phyloP scores from a whole-genome alignment of 2,329 filamentous ascomycete genomes.

The Proliferodiscus dingleyae region DNA sequence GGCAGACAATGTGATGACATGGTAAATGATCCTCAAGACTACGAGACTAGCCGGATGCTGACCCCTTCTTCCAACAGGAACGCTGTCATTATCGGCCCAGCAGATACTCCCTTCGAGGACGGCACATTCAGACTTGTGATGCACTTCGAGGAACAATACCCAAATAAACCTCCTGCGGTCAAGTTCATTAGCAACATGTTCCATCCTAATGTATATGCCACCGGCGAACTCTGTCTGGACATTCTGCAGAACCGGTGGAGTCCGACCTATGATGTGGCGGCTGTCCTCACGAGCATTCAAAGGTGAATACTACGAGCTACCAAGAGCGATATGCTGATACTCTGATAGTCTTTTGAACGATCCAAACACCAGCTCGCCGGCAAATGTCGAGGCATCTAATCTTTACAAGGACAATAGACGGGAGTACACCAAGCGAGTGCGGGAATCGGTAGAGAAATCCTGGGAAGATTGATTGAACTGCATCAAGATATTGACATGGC shows the following conservation, averaged over 20 bases:
- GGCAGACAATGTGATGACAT: slow-evolving; percentile 95
- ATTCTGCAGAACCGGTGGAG: slow-evolving; percentile 98
- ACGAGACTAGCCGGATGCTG: background rate
- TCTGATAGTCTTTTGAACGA: slow-evolving; percentile 79
- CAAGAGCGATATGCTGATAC: background rate
- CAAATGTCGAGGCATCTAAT: slow-evolving; percentile 96
- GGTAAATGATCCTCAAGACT: slow-evolving; percentile 47
- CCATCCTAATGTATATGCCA: slow-evolving; percentile 97
- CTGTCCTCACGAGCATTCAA: slow-evolving; percentile 94
- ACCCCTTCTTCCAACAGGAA: slow-evolving; percentile 60
- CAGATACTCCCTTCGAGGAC: slow-evolving; percentile 96
- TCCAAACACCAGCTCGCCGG: slow-evolving; percentile 95
- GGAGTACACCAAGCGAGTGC: slow-evolving; percentile 91
- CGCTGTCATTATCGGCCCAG: slow-evolving; percentile 94
- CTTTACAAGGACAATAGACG: slow-evolving; percentile 97
- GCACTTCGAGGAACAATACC: slow-evolving; percentile 99
- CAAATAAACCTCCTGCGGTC: slow-evolving; percentile 94
- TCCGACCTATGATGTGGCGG: slow-evolving; percentile 96
- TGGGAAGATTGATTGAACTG: slow-evolving; percentile 72
- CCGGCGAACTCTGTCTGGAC: slow-evolving; percentile 91
- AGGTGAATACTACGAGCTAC: slow-evolving; percentile 53
- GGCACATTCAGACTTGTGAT: slow-evolving; percentile 96
- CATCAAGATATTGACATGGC: background rate
- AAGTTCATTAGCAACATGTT: slow-evolving; percentile 99
- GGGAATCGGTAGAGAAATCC: slow-evolving; percentile 98